Evolutionary conservation across 768 basidiomycete species (phyloP), one percentile per base, ranked within the genome.

Genomic region (Leccinum truebloodii): DNA sequence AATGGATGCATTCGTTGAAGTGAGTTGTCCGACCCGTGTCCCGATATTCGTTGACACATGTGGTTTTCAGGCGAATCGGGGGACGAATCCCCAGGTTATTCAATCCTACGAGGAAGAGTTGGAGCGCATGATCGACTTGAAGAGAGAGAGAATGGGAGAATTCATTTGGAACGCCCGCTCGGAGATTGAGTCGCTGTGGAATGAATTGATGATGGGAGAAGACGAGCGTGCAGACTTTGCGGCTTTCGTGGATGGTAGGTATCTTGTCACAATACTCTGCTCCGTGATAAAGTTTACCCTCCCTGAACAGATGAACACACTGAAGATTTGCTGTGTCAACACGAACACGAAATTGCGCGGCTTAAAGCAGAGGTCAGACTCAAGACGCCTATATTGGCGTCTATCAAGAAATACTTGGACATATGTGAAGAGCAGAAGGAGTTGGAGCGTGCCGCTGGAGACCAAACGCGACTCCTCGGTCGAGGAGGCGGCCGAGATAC

Each of bases 1-100:
- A 50, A 94, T 95, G 85, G 94, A 98, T 67, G 85, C 82, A n/a
- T 99, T 99, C 69, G 90, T 98, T 0, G 94, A 98, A 60, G 80
- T 80, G 16, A 61, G 72, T 62, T 14, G 14, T n/a, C 20, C 1
- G 10, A 8, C 14, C 10, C 1, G 5, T 8, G 7, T 52, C 3
- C 26, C 24, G 16, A 30, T 35, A 9, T 35, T 26, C 1, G 41
- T 48, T 65, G 26, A 67, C 46, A 9, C 18, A 10, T 22, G 3
- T 26, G 57, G 6, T 54, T 10, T 57, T 70, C 37, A 72, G 71
- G 73, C 72, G 22, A 75, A 96, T 71, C 80, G 91, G 30, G 96
- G 96, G 3, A 89, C 87, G 66, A 92, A 90, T 2, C 86, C 89
- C 34, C 85, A 83, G 20, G 86, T 85, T 1, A 83, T 98, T 26